phyloP scores from a whole-genome alignment of 1,284 basidiomycete genomes.

The Grifola frondosa region DNA sequence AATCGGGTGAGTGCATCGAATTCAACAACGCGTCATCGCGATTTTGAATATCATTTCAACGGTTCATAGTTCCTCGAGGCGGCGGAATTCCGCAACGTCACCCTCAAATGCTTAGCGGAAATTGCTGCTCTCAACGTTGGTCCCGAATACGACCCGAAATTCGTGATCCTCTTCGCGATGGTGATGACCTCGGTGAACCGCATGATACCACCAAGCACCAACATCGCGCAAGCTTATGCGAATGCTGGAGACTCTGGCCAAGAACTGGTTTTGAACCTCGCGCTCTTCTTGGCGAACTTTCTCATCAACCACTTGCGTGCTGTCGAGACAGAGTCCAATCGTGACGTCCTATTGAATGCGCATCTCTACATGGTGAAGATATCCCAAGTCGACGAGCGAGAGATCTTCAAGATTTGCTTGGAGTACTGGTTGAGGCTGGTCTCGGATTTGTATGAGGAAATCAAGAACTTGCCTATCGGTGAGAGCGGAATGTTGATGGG shows the following conservation, averaged over 20 bases:
- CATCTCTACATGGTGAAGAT: conserved; percentile 99
- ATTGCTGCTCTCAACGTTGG: conserved; percentile 93
- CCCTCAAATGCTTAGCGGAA: conserved; percentile 97
- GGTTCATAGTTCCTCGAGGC: conserved; percentile 92
- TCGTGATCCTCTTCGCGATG: conserved; percentile 96
- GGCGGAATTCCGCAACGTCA: conserved; percentile 96
- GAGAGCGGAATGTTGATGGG: conserved; percentile 95
- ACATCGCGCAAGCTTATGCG: conserved; percentile 91
- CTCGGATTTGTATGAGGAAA: conserved; percentile 97
- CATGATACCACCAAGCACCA: conserved; percentile 96
- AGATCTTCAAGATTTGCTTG: conserved; percentile 99
- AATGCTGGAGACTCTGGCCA: conserved; percentile 92
- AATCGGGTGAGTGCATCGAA: conserved; percentile 63
- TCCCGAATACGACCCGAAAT: conserved; percentile 98
- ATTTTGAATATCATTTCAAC: conserved; percentile 6
- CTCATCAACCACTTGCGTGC: conserved; percentile 88
- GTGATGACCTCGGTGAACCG: conserved; percentile 97
- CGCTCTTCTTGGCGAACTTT: conserved; percentile 97
- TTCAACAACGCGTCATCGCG: conserved; percentile 5
- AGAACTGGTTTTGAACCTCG: conserved; percentile 96
- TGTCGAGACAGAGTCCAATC: conserved; percentile 90
- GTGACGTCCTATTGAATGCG: conserved; percentile 93
- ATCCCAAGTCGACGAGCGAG: conserved; percentile 96
- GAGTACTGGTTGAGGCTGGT: conserved; percentile 99
- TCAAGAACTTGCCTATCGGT: conserved; percentile 88